Conservation (phyloP, 1,284 basidiomycete genomes). For the Schizophyllum amplum region DNA sequence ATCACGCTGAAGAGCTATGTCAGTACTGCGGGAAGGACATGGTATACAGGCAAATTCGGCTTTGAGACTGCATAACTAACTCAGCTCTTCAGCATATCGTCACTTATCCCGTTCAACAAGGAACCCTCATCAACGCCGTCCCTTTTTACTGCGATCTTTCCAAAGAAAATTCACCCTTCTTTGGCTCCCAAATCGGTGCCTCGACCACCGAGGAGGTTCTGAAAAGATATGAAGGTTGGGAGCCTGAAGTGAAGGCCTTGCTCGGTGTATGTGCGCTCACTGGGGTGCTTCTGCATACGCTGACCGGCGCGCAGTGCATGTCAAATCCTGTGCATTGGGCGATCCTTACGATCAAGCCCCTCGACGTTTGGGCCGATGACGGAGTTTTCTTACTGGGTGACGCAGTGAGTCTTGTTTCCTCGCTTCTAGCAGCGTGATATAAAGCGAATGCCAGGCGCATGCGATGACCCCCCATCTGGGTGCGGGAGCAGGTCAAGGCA, state of each 20-base stretch:
- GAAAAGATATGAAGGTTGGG: conserved; percentile 24
- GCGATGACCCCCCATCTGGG: conserved; percentile 33
- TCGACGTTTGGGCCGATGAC: conserved; percentile 28
- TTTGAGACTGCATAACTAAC: background rate
- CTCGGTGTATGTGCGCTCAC: conserved; percentile 19
- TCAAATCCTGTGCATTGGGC: conserved; percentile 35
- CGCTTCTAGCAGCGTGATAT: background rate
- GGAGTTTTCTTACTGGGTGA: conserved; percentile 37
- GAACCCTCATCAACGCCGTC: conserved; percentile 23
- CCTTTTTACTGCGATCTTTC: conserved; percentile 21
- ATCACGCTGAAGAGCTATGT: too few relatives aligned
- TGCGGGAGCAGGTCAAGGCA: conserved; percentile 32
- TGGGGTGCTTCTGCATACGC: background rate
- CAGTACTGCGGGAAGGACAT: background rate
- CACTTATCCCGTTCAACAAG: conserved; percentile 20
- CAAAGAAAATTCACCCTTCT: conserved; percentile 24
- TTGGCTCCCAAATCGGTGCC: conserved; percentile 25
- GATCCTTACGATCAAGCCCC: conserved; percentile 30
- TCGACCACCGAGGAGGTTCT: conserved; percentile 23
- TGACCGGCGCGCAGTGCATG: conserved; percentile 21
- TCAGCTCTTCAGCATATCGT: conserved; percentile 17
- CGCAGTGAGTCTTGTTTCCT: conserved; percentile 25
- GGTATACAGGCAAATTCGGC: background rate
- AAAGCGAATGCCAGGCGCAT: conserved; percentile 16
- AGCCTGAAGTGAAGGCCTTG: conserved; percentile 27